Conservation (phyloP, 2,329 filamentous ascomycete species). For the Tolypocladium ovalisporum region DNA sequence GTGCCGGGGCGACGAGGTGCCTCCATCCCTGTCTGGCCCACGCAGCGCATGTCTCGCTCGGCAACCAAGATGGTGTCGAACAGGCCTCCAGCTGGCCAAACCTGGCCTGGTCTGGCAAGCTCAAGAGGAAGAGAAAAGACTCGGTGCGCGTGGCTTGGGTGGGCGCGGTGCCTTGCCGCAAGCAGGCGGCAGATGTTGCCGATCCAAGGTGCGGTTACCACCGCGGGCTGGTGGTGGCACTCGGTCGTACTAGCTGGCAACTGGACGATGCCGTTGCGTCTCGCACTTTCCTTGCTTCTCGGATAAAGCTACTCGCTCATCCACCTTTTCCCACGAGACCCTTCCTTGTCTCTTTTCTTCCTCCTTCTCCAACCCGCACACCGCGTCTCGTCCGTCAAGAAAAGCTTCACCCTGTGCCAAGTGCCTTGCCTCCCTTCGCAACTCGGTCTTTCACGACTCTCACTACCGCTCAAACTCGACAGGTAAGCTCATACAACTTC, state of each 20-base stretch:
- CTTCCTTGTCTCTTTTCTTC: conserved; percentile 1
- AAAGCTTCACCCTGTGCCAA: background rate
- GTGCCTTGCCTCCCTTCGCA: background rate
- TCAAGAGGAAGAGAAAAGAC: background rate
- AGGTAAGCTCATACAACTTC: background rate
- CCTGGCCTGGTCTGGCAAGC: too few relatives aligned
- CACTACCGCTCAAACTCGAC: background rate
- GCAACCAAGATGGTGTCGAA: background rate
- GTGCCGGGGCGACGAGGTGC: background rate
- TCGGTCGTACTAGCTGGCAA: conserved; percentile 1
- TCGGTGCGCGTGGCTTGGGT: background rate
- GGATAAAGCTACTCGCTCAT: conserved; percentile 3
- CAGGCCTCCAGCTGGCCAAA: background rate
- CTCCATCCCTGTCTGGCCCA: background rate
- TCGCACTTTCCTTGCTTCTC: conserved; percentile 1
- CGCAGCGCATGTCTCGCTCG: background rate
- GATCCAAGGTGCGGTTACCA: background rate
- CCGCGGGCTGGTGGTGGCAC: background rate
- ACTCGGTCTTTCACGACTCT: background rate
- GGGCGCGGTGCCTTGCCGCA: background rate
- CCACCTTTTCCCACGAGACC: background rate
- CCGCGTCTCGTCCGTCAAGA: background rate
- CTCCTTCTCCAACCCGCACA: background rate
- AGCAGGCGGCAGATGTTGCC: background rate
- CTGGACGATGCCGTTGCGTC: conserved; percentile 1